Conservation (phyloP, 352 stramenopile species). For the Pythium rishiriense region DNA sequence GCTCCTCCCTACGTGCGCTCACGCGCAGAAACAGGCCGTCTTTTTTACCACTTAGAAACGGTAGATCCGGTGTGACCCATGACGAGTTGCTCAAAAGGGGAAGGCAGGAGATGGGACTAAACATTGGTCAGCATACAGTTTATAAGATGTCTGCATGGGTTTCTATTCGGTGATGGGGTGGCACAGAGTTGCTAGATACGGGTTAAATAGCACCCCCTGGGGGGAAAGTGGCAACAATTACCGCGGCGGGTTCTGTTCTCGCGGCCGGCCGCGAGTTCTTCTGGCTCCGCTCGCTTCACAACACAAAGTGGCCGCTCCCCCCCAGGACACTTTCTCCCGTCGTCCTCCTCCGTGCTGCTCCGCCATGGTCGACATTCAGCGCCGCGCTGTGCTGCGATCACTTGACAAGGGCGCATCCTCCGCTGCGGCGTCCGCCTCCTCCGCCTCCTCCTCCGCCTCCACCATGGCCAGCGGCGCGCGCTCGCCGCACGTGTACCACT, state of each 20-base stretch:
- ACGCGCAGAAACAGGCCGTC: constrained; percentile 7
- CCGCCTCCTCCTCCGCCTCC: neutral
- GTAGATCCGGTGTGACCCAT: neutral
- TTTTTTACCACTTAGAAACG: constrained; percentile 24
- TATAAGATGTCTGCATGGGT: constrained; percentile 26
- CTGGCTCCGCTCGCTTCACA: constrained; percentile 17
- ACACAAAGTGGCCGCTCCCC: constrained; percentile 16
- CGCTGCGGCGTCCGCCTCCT: constrained; percentile 2
- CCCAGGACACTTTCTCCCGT: neutral
- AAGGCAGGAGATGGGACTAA: neutral
- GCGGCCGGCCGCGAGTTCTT: constrained; percentile 16
- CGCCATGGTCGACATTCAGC: constrained; percentile 40
- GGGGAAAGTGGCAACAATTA: constrained; percentile 6
- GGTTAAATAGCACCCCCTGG: neutral
- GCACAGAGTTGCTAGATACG: neutral
- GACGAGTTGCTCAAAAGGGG: constrained; percentile 6
- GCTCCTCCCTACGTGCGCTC: neutral
- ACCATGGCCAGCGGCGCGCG: constrained; percentile 1
- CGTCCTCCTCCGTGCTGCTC: too few relatives aligned
- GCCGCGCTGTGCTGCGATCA: constrained; percentile 26
- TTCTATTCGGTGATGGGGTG: constrained; percentile 22
- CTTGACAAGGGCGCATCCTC: constrained; percentile 19
- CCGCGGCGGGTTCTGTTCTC: constrained; percentile 20
- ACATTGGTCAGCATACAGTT: constrained; percentile 5
- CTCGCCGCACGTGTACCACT: constrained; percentile 30